Evolutionary conservation across 768 basidiomycete species (phyloP), one percentile per base, ranked within the genome.

Genomic region (Cubamyces sp.): DNA sequence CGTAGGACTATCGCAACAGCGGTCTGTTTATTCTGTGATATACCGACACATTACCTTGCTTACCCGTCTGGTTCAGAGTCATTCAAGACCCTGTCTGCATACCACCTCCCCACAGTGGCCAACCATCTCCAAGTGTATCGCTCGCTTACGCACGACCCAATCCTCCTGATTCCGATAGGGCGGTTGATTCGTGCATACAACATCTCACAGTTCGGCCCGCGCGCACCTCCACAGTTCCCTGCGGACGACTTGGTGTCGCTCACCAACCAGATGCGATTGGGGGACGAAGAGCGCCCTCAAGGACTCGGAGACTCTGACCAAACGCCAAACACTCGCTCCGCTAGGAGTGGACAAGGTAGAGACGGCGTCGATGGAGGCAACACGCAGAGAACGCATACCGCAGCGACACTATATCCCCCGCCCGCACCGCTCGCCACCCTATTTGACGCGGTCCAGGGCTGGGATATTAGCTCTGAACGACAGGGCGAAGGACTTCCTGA

Each of bases 1-100:
- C 18, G 18, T 47, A 92, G 90, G 91, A 92, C 71, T 91, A 86
- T 69, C 86, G 85, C 67, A 87, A 91, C 68, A 91, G 88, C 71
- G 80, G 91, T 91, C 70, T 70, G 87, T 69, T 16, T 25, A 14
- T 45, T 34, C 41, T 19, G 23, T 15, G 4, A 11, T 34, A 5
- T 11, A 11, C 19, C n/a, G 53, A 12, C 47, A n/a, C 19, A 11
- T 26, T 25, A 16, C 28, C 9, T 40, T 30, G 28, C 23, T 40
- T 41, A 19, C 28, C 19, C 18, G 18, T 42, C n/a, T 28, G 6
- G 23, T 62, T 23, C 56, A 91, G 89, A 83, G 48, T 90, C 88
- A 0, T 90, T 88, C 75, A 87, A 84, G 60, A 65, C 88, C 18
- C 72, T 89, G 18, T 81, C 88, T 0, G 77, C 77, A 5, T 76